Evolutionary conservation across 139 green algal species (phyloP), one percentile per base, ranked within the genome.

Genomic region (Micromonas pusilla): DNA sequence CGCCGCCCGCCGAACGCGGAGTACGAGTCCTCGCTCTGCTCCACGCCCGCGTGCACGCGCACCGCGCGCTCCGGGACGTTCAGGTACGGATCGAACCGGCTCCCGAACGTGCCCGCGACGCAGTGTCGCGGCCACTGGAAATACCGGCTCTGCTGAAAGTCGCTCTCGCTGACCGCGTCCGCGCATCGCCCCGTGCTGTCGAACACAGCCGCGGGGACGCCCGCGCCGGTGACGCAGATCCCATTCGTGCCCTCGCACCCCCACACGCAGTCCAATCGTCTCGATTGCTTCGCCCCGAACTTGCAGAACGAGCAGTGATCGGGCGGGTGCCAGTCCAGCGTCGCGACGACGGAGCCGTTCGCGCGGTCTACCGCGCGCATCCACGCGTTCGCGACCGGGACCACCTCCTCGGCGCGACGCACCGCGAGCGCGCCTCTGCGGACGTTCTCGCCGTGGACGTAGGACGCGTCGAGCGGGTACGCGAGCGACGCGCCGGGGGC

Each of bases 221-320:
- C 19, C 20, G 60, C 9, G 60, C 60, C 60, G 32, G 13, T 67
- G 4, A 67, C 60, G 19, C 60, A 67, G 4, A 67, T 9, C 30
- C 60, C 60, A 34, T 67, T 23, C 9, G 19, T 16, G 60, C 60
- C 60, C 32, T 67, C 60, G 19, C 60, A 67, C 32, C 60, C 60
- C 60, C 60, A 67, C 60, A 67, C 60, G 60, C 60, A 67, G 19
- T 67, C 60, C 13, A 67, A n/a, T n/a, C n/a, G n/a, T n/a, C n/a
- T n/a, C 13, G 60, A 34, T 67, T n/a, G 60, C 20, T 67, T 67
- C 20, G 30, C 32, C 25, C 60, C 60, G 20, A 67, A 67, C 20
- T 4, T 67, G 20, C 60, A 67, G 32, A 67, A 67, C 25, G 25
- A 34, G 60, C 60, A 67, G 20, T 67, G 60, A 9, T 67, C 19